These are phyloP conservation scores for Apiotrichum mycotoxinovorans DNA, from an alignment of 1,284 basidiomycete genomes.

Conservation along the genomic window DNA sequence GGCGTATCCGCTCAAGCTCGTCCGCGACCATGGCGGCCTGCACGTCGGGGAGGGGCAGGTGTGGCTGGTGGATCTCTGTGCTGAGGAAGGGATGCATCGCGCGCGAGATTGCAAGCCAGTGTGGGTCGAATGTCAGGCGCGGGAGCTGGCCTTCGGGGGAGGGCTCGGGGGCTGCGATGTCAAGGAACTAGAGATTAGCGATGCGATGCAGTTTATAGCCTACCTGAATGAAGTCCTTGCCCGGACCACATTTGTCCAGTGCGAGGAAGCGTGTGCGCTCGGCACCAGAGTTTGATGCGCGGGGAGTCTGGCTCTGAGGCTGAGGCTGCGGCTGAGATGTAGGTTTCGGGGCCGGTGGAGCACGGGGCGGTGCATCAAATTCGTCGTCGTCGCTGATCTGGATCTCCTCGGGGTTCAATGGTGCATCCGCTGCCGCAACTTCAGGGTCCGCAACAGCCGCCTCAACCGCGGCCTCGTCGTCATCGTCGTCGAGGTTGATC, in stretches of 20 bases:
- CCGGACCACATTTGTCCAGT: slow-evolving; percentile 84
- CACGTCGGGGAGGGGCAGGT: slow-evolving; percentile 61
- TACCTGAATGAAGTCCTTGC: slow-evolving; percentile 81
- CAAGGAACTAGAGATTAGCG: slow-evolving; percentile 61
- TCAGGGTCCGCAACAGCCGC: slow-evolving; percentile 9
- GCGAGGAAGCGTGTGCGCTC: slow-evolving; percentile 63
- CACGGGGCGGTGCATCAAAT: slow-evolving; percentile 12
- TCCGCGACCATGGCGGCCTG: slow-evolving; percentile 60
- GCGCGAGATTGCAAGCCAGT: slow-evolving; percentile 91
- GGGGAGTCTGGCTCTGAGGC: neutral
- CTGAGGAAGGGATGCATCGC: slow-evolving; percentile 79
- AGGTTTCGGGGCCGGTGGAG: neutral
- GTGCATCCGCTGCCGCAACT: neutral
- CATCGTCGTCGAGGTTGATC: slow-evolving; percentile 62
- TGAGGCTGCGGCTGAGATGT: neutral
- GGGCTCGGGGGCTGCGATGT: slow-evolving; percentile 54
- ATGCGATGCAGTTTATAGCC: neutral
- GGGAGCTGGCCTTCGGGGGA: slow-evolving; percentile 37
- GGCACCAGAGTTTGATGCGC: neutral
- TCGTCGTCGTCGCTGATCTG: slow-evolving; percentile 24
- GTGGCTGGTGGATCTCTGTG: slow-evolving; percentile 52
- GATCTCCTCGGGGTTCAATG: slow-evolving; percentile 30
- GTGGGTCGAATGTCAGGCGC: slow-evolving; percentile 67
- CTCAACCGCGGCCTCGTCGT: slow-evolving; percentile 39
- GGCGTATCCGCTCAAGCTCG: slow-evolving; percentile 64